Base-by-base conservation (phyloP, 768 basidiomycete genomes). In the Tricholoma matsutake region DNA sequence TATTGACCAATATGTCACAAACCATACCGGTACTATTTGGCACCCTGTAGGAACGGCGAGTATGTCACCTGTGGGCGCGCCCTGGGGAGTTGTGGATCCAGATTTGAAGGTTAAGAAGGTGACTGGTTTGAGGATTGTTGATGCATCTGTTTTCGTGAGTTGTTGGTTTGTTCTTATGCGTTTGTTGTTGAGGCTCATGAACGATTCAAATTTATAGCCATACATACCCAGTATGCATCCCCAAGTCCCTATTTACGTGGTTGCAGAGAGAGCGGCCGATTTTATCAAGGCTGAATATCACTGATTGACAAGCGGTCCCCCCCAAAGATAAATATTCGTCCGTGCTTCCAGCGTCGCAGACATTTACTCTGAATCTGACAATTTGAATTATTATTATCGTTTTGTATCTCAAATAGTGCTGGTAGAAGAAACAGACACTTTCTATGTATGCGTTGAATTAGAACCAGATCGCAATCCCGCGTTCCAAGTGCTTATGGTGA, bases 61-160 rank as follows among this genome's bases (percentile, higher is more conserved):
- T 31, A 64, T 65, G 61, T 60, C 64, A n/a, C 53, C 62, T n/a
- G 54, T 54, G 41, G 53, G 56, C 64, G 22, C 22, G 22, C 22
- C 22, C 22, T 25, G 22, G 22, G 22, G 22, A 25, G 22, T 25
- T 3, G 22, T 67, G 22, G 59, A 67, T 41, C 64, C 62, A 25
- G 56, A 65, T 51, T 61, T 67, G 13, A 43, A 54, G 37, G 43
- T 67, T 10, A 65, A 67, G 32, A 62, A 62, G 10, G 57, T 62
- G 18, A 16, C 6, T 18, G 66, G 66, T 41, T 34, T 65, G 16
- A 62, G 66, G n/a, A 59, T 67, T 28, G 63, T 67, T 37, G 66
- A 67, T 22, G 66, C 61, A 9, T 67, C 66, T 34, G 56, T 67
- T 37, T 53, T 67, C 51, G 66, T 65, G 34, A 47, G 64, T 59